Evolutionary conservation across 108 stramenopile species (phyloP), one percentile per base, ranked within the genome.

Genomic region (Aurantiochytrium sp.): DNA sequence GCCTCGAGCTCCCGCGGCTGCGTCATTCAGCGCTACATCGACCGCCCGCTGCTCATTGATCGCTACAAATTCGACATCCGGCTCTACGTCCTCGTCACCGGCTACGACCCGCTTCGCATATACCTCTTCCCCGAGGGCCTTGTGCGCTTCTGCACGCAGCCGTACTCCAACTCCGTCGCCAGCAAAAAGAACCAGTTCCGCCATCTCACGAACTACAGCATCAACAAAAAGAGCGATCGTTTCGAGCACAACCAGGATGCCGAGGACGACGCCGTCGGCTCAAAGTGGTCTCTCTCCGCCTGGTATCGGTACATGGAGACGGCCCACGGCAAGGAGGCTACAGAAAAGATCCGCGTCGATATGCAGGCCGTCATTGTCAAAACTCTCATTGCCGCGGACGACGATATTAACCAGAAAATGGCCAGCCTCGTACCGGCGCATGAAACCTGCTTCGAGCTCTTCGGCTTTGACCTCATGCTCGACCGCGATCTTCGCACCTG

Each of bases 1-100:
- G 68, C 69, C 4, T 32, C 31, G 0, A 19, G 4, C n/a, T 4
- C 17, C 69, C 45, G 68, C 4, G 86, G 54, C 30, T 88, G 86
- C 59, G 52, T 91, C 27, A 54, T 68, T 4, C 90, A 90, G 89
- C 55, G 55, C 12, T 69, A 68, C 52, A 92, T 96, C 37, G 89
- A 93, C 12, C 73, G 93, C 89, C 96, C 96, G 2, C 73, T 95
- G 34, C 92, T 95, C 27, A 93, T 96, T 50, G 90, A 94, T 48
- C 95, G 95, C 27, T 93, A 88, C 85, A 96, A 96, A 88, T 96
- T 96, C 52, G 95, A 96, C 73, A 90, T 96, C 42, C 94, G 93
- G 21, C 69, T 93, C 52, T 93, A 93, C 73, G 92, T 93, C 3
- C 89, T 93, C 30, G 93, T 93, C 36, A 92, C 93, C n/a, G 45